Evolutionary conservation across 352 stramenopile species (phyloP), one percentile per base, ranked within the genome.

Genomic region (Phytophthora meadii): DNA sequence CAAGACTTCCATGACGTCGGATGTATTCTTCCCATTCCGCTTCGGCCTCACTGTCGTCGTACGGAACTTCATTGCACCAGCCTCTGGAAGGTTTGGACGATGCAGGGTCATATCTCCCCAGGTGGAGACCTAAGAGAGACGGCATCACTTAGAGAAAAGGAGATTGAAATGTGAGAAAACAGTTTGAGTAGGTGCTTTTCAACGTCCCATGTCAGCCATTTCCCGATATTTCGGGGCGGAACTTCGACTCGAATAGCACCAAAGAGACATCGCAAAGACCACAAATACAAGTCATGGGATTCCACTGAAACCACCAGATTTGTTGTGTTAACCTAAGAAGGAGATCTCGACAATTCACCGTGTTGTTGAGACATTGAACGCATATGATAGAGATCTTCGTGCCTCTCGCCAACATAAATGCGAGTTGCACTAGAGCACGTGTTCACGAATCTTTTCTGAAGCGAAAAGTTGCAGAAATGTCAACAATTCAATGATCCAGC

Each of bases 31-130:
- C 55, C 56, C 47, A 61, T 19, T 70, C 63, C 14, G 44, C 45
- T 44, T 68, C 57, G 2, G 44, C 49, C 17, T 72, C 57, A 25
- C 34, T 54, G 24, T 68, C 53, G 25, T 68, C 65, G 27, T 48
- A 65, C n/a, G 63, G 63, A 28, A 68, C 24, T 12, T 71, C 50
- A 22, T 68, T 71, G 56, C 56, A 61, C 63, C 63, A 71, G 34
- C 63, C 63, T 28, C 32, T 58, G 11, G 56, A 63, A 39, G 59
- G 65, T 30, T 68, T 64, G 14, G 59, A 65, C 5, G 58, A 7
- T 30, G 44, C 12, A 12, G 52, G 65, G 27, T 73, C 58, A 46
- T 59, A 72, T 45, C 57, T 57, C 4, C 52, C 40, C 7, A 58
- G 14, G 4, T 22, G 44, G 36, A 73, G 40, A 15, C 65, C 51